Evolutionary conservation across 176 grass and related monocot species (phyloP).

Genomic region (Oryza punctata): DNA sequence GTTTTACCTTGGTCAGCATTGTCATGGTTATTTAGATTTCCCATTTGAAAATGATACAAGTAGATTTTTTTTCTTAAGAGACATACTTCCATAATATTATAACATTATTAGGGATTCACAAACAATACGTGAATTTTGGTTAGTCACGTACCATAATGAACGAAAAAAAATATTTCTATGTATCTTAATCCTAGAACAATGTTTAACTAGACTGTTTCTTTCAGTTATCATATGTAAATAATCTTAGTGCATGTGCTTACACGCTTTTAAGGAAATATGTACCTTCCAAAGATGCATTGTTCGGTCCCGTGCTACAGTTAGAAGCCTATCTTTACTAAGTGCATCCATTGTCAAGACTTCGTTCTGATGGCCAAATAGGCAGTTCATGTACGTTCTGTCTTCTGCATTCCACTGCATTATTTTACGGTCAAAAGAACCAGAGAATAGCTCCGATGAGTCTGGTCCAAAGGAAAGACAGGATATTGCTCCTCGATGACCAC

Average conservation of each 20-base stretch:
- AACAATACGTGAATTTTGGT: not conserved
- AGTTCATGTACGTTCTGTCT: conserved; percentile 84
- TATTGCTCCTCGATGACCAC: conserved; percentile 73
- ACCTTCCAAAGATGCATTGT: conserved; percentile 97
- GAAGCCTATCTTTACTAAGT: conserved; percentile 69
- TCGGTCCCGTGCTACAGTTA: conserved; percentile 72
- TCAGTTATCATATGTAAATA: not conserved
- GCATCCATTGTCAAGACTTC: conserved; percentile 85
- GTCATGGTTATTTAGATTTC: not conserved
- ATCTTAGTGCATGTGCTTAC: not conserved
- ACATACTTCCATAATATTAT: not conserved
- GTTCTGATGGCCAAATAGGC: conserved; percentile 81
- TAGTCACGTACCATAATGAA: not conserved
- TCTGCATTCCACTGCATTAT: conserved; percentile 96
- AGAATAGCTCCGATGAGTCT: conserved; percentile 76
- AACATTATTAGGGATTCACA: not conserved
- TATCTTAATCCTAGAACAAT: not conserved
- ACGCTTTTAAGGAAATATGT: not conserved
- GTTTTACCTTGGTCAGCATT: not conserved
- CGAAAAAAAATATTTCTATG: not conserved
- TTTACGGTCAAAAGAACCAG: conserved; percentile 85
- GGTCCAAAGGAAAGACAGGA: conserved; percentile 80
- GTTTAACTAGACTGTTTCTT: not conserved
- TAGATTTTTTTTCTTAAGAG: not conserved
- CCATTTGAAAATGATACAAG: not conserved